Evolutionary conservation across 495 filamentous ascomycete genomes (phyloP).

Genomic region (Podospora comata): DNA sequence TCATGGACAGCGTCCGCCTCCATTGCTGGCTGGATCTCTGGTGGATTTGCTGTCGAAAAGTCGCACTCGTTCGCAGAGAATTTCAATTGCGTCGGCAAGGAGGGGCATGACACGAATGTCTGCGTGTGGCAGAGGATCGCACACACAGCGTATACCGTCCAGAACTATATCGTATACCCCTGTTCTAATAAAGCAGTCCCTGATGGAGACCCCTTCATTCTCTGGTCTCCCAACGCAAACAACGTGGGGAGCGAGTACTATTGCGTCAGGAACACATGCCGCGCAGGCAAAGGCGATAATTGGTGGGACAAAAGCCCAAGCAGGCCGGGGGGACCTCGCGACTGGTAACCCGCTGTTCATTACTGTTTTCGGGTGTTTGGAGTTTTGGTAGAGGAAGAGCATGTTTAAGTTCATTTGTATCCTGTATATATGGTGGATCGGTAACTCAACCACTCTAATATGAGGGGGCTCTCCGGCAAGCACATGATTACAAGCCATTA

Average conservation of each 20-base stretch:
- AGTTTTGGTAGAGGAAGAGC: too few species aligned
- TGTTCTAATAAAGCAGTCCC: not conserved
- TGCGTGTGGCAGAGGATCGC: not conserved
- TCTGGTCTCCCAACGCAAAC: constrained; percentile 12
- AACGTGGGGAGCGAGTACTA: not conserved
- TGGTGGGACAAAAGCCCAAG: not conserved
- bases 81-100: not conserved
- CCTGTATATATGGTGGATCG: too few species aligned
- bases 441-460: too few species aligned
- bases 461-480: too few species aligned
- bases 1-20: not conserved
- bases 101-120: not conserved
- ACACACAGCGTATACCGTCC: not conserved
- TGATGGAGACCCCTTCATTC: not conserved
- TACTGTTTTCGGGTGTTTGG: too few species aligned
- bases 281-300: not conserved
- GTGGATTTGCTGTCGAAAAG: constrained; percentile 14
- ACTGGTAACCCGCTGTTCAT: not conserved
- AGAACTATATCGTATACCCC: not conserved
- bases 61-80: not conserved
- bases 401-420: too few species aligned
- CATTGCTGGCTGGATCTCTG: constrained; percentile 7
- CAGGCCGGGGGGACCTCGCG: too few species aligned
- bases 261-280: constrained; percentile 5
- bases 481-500: too few species aligned